Evolutionary conservation across 83 land plant species (phyloP), one percentile per base, ranked within the genome.

Genomic region (Diphasiastrum complanatum): DNA sequence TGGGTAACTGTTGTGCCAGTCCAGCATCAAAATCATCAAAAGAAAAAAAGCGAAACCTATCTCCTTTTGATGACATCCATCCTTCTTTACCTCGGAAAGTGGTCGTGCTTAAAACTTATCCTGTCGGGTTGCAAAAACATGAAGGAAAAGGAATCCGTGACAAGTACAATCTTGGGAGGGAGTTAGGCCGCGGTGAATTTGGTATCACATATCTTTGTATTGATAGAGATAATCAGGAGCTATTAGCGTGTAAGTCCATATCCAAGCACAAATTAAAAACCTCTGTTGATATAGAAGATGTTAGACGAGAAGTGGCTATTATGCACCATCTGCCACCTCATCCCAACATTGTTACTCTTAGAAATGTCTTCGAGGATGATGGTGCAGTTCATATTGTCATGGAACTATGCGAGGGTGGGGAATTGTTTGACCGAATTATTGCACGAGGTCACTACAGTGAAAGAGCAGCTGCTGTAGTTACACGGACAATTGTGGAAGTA

Each of bases 251-350:
- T n/a, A 54, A 54, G 34, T 54, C 59, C 29, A 54, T 54, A 6
- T 54, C 59, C 59, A 54, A 54, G n/a, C 34, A 26, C 12, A 54
- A 54, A n/a, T 28, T 54, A 33, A 54, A 26, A 26, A 54, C 59
- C 5, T 8, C 34, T 54, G 59, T 54, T 8, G 59, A 54, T 31
- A 54, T 54, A 23, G 59, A 54, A 33, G 59, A 54, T 54, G 59
- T 54, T 4, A 4, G 59, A 14, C 18, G 59, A 54, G 59, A 54
- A 26, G 59, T 54, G 33, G 59, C 26, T 11, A 54, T 54, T 33
- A 54, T 54, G 59, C 29, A 54, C 26, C 59, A 54, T 54, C 26
- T 54, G 59, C 59, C 59, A 14, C 34, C 59, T 5, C 59, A 54
- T 28, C 59, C 59, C 6, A 20, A 54, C 29, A 26, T 54, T 27